phyloP scores from a whole-genome alignment of 345 rosid genomes.

The Eucalyptus sp. region DNA sequence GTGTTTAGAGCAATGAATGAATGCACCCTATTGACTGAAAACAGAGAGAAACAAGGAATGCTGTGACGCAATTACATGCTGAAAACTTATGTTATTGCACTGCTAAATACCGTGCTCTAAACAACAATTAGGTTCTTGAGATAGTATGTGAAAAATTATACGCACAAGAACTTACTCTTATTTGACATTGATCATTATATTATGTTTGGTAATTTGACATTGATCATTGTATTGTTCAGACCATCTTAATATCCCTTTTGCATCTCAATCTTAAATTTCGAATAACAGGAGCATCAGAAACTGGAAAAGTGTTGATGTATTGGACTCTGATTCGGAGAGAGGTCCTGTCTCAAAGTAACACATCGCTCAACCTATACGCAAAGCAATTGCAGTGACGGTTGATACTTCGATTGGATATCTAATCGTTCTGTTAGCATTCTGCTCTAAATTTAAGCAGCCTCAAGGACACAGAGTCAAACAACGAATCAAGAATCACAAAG shows the following conservation, averaged over 20 bases:
- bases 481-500: neutral
- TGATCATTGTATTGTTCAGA: neutral
- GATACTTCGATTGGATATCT: accelerated
- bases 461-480: neutral
- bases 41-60: neutral
- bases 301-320: neutral
- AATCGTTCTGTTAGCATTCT: neutral
- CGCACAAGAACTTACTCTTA: neutral
- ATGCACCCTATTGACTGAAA: neutral
- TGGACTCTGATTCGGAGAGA: neutral
- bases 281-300: neutral
- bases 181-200: neutral
- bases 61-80: neutral
- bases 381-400: neutral
- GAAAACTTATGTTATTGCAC: neutral
- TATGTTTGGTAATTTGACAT: neutral
- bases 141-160: neutral
- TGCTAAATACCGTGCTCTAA: neutral
- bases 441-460: neutral
- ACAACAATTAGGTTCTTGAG: neutral
- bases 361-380: neutral
- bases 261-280: neutral
- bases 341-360: neutral
- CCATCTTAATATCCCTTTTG: neutral
- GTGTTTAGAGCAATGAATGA: neutral